Conservation (phyloP, 768 basidiomycete genomes). For the Grammothele lineata region DNA sequence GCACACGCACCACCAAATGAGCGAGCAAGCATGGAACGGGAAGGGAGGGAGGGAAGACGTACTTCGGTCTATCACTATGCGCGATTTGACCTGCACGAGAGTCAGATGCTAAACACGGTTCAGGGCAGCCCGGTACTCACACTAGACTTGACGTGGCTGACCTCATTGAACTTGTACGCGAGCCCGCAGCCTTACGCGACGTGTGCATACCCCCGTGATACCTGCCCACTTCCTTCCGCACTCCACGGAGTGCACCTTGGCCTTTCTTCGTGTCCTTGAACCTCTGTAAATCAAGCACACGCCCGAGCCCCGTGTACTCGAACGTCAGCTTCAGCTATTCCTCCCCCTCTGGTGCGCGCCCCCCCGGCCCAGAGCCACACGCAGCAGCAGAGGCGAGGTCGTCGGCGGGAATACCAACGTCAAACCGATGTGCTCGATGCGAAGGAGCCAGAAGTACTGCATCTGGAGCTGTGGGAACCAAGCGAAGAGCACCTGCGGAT, state of each 20-base stretch:
- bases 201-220: constrained; percentile 45
- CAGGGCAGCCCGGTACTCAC: no score
- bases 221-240: constrained; percentile 57
- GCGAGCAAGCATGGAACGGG: no score
- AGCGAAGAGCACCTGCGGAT: constrained; percentile 53
- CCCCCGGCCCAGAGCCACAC: no score
- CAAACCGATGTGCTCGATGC: constrained; percentile 47
- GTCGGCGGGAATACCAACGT: constrained; percentile 12
- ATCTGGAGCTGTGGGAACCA: constrained; percentile 45
- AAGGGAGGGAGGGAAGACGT: no score
- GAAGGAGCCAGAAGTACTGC: constrained; percentile 42
- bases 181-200: constrained; percentile 55
- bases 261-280: constrained; percentile 46
- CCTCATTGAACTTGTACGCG: constrained; percentile 34
- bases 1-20: not conserved
- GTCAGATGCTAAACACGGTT: no score
- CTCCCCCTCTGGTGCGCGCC: no score
- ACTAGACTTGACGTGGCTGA: constrained; percentile 41
- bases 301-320: constrained; percentile 21
- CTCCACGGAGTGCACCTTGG: constrained; percentile 40
- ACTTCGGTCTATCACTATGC: constrained; percentile 64
- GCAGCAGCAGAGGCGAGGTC: no score
- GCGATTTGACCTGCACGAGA: constrained; percentile 42
- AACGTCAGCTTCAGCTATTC: no score
- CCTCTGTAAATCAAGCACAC: constrained; percentile 32